Percentiles rank a stretch among this genome's conserved stretches.
phyloP scores from a whole-genome alignment of 352 stramenopile genomes.

The Pilasporangium apinafurcum region DNA sequence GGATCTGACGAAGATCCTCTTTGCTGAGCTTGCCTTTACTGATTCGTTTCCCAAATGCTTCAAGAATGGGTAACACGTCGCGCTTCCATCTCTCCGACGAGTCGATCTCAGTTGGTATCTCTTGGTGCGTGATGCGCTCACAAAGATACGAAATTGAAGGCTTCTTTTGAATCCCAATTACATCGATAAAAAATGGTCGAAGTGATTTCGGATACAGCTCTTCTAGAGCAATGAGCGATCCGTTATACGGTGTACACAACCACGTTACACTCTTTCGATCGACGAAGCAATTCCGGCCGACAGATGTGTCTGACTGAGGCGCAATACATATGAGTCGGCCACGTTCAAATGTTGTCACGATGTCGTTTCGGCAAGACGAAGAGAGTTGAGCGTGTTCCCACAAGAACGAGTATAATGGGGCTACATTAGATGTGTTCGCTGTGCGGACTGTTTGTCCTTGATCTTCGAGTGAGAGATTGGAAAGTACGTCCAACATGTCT shows the following conservation, averaged over 20 bases:
- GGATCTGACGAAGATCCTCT: constrained; percentile 28
- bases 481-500: constrained; percentile 41
- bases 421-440: constrained; percentile 15
- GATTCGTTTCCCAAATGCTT: constrained; percentile 28
- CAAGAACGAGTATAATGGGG: constrained; percentile 31
- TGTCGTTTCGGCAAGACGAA: too few species aligned
- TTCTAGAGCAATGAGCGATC: constrained; percentile 29
- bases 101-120: neutral
- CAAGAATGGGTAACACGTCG: constrained; percentile 32
- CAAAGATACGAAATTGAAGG: constrained; percentile 44
- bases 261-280: constrained; percentile 29
- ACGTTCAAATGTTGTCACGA: too few species aligned
- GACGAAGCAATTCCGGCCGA: constrained; percentile 14
- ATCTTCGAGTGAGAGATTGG: constrained; percentile 13
- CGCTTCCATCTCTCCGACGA: constrained; percentile 24
- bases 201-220: constrained; percentile 44
- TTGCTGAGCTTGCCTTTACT: constrained; percentile 35
- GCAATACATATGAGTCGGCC: too few species aligned
- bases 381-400: constrained; percentile 15
- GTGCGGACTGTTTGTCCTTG: too few species aligned
- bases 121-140: constrained; percentile 13
- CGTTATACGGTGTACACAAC: constrained; percentile 24
- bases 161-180: constrained; percentile 61
- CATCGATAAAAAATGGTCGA: constrained; percentile 50
- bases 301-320: too few species aligned